Base-by-base conservation (phyloP, 345 rosid genomes). In the Populus simonii region DNA sequence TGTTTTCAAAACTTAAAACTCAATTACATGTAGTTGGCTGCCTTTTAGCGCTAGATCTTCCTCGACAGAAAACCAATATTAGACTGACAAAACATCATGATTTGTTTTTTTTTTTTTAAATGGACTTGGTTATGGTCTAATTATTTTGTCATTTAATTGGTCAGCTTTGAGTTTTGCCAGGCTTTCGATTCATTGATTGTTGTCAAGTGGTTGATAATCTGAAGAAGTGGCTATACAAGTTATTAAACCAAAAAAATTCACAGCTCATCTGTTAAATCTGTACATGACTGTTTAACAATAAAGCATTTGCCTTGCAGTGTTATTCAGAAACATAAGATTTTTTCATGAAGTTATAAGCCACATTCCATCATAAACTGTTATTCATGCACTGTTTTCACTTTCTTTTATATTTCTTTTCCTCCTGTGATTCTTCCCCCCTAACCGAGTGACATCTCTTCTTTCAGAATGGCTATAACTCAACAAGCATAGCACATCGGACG, bases 401-500 rank as follows among this genome's bases (percentile, higher is more conserved):
- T 74, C 72, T 31, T 31, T 63, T 12, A 45, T 6, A 62, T 59
- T 36, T 72, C 27, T 45, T 72, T 16, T 70, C 6, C 22, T 5
- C 15, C 33, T 8, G 12, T 2, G 38, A 35, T 67, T 2, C 0
- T 7, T 20, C 17, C 12, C 20, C 36, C 4, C 31, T 61, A 47
- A 27, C 18, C 8, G 59, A 53, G 20, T n/a, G 23, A 38, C 20
- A 27, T 38, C 17, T 62, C 53, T 29, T n/a, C 72, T 81, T 81
- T 6, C 93, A 89, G 95, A 88, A 61, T 76, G 89, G 82, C 55
- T 72, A 79, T 63, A 81, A 74, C 68, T 82, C 92, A 47, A 82
- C 93, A n/a, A 82, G 82, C 78, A 80, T 84, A 29, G 84, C 86
- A 12, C 90, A 88, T 72, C 87, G 90, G 9, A 80, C 89, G 4